Evolutionary conservation across 768 basidiomycete genomes (phyloP), one percentile per base, ranked within the genome.

Genomic region (Leucocoprinus sp.): DNA sequence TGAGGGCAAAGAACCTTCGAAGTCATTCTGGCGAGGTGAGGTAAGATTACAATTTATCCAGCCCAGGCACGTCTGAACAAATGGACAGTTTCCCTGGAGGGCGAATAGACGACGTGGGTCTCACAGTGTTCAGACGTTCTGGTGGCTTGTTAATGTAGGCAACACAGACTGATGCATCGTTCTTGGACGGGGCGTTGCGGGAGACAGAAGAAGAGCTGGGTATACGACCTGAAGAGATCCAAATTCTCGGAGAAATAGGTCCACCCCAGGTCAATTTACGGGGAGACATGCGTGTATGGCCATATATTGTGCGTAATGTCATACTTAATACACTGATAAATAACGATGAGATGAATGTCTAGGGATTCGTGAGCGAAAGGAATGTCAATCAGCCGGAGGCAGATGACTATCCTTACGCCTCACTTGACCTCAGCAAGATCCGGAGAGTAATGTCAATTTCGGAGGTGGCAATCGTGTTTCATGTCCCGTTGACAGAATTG

Each of bases 1-100:
- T 89, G 24, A 71, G 87, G 52, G 76, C 76, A 12, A 76, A 77
- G 54, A 61, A 74, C 31, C 61, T 83, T 41, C 68, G 84, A 53
- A 72, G 68, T 23, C 87, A 89, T 61, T 80, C 85, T 0, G 86
- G 87, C n/a, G 84, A 89, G 68, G 77, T 89, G 26, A 87, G 87
- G 87, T 85, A 55, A 45, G 54, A 39, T 14, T 14, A 7, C 15
- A 23, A 38, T 18, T 33, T 15, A 5, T 50, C n/a, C 11, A 15
- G 29, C 35, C 11, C 12, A 26, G n/a, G 4, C 15, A 35, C 33
- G 18, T 37, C 42, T 37, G 22, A 43, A 43, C 28, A 40, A 14
- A 14, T 14, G 33, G 29, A 15, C 55, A 88, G 85, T 66, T 87
- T 84, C 61, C 85, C 85, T 37, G 84, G 85, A 22, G 85, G 85